Evolutionary conservation across 176 grass and related monocot species (phyloP).

Genomic region (Saccharum officinarum): DNA sequence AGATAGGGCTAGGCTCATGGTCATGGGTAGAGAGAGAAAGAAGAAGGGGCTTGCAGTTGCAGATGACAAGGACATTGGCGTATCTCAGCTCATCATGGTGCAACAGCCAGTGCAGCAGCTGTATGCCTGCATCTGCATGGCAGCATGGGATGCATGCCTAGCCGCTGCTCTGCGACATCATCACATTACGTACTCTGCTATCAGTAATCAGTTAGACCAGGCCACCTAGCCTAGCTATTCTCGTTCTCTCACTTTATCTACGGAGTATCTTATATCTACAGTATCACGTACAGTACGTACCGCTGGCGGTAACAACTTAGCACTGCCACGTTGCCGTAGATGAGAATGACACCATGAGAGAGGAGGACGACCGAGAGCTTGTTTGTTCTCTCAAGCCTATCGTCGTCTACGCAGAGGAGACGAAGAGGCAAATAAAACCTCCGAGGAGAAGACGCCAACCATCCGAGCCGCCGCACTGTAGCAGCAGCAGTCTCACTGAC

Average conservation of each 20-base stretch:
- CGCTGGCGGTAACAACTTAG: background rate
- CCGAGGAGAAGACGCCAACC: background rate
- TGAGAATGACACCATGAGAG: background rate
- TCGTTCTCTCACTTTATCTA: too few relatives aligned
- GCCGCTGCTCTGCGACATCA: background rate
- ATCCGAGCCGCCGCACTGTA: background rate
- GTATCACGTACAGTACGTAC: background rate
- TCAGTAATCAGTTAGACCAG: too few relatives aligned
- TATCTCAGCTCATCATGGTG: slow-evolving; percentile 26
- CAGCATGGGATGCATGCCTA: background rate
- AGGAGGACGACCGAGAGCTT: background rate
- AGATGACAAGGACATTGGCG: background rate
- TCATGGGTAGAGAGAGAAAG: background rate
- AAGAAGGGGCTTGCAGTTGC: background rate
- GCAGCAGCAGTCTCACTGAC: background rate
- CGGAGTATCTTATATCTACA: too few relatives aligned
- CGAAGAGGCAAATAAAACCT: background rate
- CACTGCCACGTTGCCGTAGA: background rate
- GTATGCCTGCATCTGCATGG: background rate
- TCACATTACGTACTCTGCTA: background rate
- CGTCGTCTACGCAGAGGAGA: too few relatives aligned
- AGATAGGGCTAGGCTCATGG: background rate
- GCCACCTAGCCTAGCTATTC: too few relatives aligned
- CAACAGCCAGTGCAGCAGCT: background rate
- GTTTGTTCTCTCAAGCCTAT: background rate